Conservation (phyloP, 2,329 filamentous ascomycete species). For the Trichoderma sp. region DNA sequence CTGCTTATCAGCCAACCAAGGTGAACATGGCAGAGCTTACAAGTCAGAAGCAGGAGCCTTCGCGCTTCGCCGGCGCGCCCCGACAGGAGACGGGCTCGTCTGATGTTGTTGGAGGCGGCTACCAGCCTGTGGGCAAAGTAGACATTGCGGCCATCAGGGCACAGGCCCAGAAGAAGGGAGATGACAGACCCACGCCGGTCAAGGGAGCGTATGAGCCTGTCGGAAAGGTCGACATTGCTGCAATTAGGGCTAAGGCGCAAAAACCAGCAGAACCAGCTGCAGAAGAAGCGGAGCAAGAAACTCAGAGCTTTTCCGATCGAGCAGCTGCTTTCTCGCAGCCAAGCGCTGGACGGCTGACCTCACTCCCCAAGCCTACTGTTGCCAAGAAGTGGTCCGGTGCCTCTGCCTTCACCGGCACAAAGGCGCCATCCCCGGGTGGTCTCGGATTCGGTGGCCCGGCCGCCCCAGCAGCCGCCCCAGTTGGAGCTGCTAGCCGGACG, state of each 20-base stretch:
- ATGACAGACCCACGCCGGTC: slow-evolving; percentile 79
- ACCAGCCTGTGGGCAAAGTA: slow-evolving; percentile 95
- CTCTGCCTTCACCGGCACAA: slow-evolving; percentile 78
- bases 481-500: slow-evolving; percentile 82
- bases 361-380: slow-evolving; percentile 91
- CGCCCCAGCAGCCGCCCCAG: slow-evolving; percentile 54
- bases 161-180: slow-evolving; percentile 65
- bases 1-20: slow-evolving; percentile 92
- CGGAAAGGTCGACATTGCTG: slow-evolving; percentile 95
- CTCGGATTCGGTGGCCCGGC: slow-evolving; percentile 62
- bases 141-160: slow-evolving; percentile 88
- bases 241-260: slow-evolving; percentile 82
- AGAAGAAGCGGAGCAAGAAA: slow-evolving; percentile 29
- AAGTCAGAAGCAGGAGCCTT: slow-evolving; percentile 66
- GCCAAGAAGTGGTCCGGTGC: slow-evolving; percentile 80
- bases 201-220: slow-evolving; percentile 94
- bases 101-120: slow-evolving; percentile 79
- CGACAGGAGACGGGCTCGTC: slow-evolving; percentile 43
- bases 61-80: slow-evolving; percentile 54
- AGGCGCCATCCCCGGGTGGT: slow-evolving; percentile 74
- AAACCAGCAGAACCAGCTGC: slow-evolving; percentile 43
- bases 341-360: slow-evolving; percentile 73
- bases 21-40: slow-evolving; percentile 88
- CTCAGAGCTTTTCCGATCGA: slow-evolving; percentile 69
- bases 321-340: slow-evolving; percentile 66